Percentiles rank a stretch among this genome's conserved stretches.
Evolutionary conservation across 2,329 filamentous ascomycete genomes (phyloP).

Genomic region (Talaromyces marneffei): DNA sequence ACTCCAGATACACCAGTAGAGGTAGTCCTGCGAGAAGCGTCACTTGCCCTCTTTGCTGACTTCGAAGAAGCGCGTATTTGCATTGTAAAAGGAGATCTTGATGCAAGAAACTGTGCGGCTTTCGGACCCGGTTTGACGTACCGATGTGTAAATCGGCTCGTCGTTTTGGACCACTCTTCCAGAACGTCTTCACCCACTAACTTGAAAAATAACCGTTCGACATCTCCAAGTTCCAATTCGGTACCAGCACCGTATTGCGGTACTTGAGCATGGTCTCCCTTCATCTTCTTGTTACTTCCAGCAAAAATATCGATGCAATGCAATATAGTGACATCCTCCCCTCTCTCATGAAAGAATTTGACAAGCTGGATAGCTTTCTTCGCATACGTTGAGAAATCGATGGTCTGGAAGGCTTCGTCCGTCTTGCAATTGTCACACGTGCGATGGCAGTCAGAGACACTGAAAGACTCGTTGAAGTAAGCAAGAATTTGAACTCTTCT

Average conservation of each 20-base stretch:
- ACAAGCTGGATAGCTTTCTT: constrained; percentile 65
- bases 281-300: constrained; percentile 59
- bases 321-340: constrained; percentile 61
- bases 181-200: constrained; percentile 70
- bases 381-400: constrained; percentile 73
- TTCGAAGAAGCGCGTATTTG: constrained; percentile 48
- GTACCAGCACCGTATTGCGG: constrained; percentile 63
- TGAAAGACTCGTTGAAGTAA: constrained; percentile 91
- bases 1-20: constrained; percentile 30
- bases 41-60: constrained; percentile 21
- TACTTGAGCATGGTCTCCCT: constrained; percentile 50
- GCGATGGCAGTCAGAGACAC: constrained; percentile 61
- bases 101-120: constrained; percentile 42
- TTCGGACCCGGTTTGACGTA: constrained; percentile 52
- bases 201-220: constrained; percentile 76
- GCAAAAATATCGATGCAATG: constrained; percentile 81
- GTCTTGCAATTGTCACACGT: constrained; percentile 87
- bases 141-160: constrained; percentile 63
- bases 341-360: constrained; percentile 29
- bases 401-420: constrained; percentile 61
- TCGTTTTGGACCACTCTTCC: constrained; percentile 62
- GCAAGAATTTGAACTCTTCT: constrained; percentile 78
- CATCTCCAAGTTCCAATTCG: constrained; percentile 65
- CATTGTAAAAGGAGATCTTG: constrained; percentile 45
- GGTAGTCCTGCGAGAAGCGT: constrained; percentile 15